Conservation (phyloP, 768 basidiomycete genomes). For the Termitomyces bulborhizus region DNA sequence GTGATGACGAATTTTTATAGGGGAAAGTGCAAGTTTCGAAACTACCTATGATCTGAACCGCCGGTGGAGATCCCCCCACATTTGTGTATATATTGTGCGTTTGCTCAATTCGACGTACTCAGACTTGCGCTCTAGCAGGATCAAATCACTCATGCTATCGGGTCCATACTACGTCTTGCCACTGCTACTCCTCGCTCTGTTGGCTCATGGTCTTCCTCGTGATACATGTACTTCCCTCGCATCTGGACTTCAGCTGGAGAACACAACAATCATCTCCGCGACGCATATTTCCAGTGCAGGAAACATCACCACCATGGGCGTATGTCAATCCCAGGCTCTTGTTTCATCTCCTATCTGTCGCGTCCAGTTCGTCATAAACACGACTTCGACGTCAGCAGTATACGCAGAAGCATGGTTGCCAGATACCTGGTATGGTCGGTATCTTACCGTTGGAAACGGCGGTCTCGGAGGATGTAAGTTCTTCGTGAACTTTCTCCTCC, state of each 20-base stretch:
- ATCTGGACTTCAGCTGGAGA: neutral
- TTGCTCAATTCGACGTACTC: neutral
- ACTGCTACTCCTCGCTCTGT: neutral
- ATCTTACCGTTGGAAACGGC: conserved; percentile 6
- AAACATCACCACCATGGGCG: neutral
- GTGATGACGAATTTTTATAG: neutral
- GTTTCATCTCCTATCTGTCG: conserved; percentile 4
- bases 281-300: neutral
- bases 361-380: conserved; percentile 5
- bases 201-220: neutral
- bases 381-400: neutral
- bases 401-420: conserved; percentile 10
- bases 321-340: neutral
- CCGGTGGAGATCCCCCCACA: neutral
- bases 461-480: conserved; percentile 5
- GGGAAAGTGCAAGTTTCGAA: neutral
- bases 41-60: neutral
- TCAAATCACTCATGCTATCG: neutral
- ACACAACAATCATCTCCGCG: conserved; percentile 1
- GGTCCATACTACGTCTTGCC: neutral
- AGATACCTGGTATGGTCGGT: conserved; percentile 8
- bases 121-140: neutral
- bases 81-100: neutral
- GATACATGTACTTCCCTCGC: neutral
- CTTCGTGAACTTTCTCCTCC: neutral